Conservation (phyloP, 345 rosid genomes). For the Balakata baccata region DNA sequence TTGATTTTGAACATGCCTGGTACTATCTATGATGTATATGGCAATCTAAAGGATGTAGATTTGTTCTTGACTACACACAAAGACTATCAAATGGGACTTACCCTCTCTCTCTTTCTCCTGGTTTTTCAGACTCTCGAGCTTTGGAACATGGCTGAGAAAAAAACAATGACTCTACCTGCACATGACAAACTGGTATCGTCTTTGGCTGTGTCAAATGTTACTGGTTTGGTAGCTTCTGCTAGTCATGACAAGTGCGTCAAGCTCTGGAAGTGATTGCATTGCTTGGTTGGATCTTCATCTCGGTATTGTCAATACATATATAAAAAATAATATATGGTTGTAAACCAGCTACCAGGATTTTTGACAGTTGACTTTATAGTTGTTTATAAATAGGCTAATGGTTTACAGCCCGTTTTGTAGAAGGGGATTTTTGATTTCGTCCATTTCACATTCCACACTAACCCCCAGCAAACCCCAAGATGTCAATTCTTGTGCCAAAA, state of each 20-base stretch:
- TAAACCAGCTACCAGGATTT: slow-evolving; percentile 12
- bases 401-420: neutral
- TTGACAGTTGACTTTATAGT: slow-evolving; percentile 11
- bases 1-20: neutral
- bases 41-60: neutral
- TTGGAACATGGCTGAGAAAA: slow-evolving; percentile 45
- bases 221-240: slow-evolving; percentile 43
- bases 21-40: neutral
- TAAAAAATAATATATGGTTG: neutral
- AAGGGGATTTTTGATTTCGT: slow-evolving; percentile 9
- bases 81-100: neutral
- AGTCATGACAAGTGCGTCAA: slow-evolving; percentile 47
- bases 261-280: slow-evolving; percentile 46
- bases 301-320: neutral
- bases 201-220: slow-evolving; percentile 42
- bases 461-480: neutral
- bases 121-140: slow-evolving; percentile 43
- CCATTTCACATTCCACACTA: slow-evolving; percentile 5
- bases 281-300: neutral
- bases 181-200: slow-evolving; percentile 42
- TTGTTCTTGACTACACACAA: neutral
- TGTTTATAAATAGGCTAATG: slow-evolving; percentile 1
- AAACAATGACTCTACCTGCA: slow-evolving; percentile 34
- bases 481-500: neutral
- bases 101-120: neutral